Base-by-base conservation (phyloP, 2,329 filamentous ascomycete species). In the Sporothrix phasma region DNA sequence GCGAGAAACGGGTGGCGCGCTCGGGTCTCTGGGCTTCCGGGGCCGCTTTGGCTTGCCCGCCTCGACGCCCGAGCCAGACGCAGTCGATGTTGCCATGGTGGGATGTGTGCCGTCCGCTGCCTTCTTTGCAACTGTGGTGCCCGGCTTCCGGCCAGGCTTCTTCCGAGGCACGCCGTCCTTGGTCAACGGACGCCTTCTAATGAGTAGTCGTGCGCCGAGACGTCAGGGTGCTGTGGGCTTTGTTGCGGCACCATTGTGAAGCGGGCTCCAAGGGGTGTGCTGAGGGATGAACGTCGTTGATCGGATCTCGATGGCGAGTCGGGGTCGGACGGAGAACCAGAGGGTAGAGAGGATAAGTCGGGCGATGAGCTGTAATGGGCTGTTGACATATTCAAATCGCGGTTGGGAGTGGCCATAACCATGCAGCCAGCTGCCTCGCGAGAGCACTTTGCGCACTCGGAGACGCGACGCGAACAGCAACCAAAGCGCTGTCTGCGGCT, bases 91-190 rank as follows among this genome's bases (percentile, higher is more conserved):
- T 65, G 76, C 73, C 41, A 62, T 17, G n/a, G 47, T 45, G 1
- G 66, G 46, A 13, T 61, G 34, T 17, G 62, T 46, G 54, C 60
- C 61, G 41, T 70, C 69, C 15, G 63, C 63, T 13, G 66, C 66
- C 56, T 68, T 69, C 64, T 72, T 74, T 39, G 56, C 24, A 15
- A 69, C 69, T 45, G 71, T 66, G 5, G 77, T 83, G 71, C 80
- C 88, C 70, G 85, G 84, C 71, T 88, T 88, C 59, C 85, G 81
- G 24, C 84, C 84, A 22, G 84, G 84, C 75, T 87, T 88, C 74
- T 86, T 86, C 4, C 84, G 76, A 0, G 83, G 82, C 6, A 84
- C 71, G 11, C 83, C 83, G 61, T 83, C 82, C 29, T 83, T 82
- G 0, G 82, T 85, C 61, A 85, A 66, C 77, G 79, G 31, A 81